A percentile compares a stretch with the other conserved stretches of the same genome.
Evolutionary conservation across 352 stramenopile genomes (phyloP).

Genomic region (Phytopythium vexans): DNA sequence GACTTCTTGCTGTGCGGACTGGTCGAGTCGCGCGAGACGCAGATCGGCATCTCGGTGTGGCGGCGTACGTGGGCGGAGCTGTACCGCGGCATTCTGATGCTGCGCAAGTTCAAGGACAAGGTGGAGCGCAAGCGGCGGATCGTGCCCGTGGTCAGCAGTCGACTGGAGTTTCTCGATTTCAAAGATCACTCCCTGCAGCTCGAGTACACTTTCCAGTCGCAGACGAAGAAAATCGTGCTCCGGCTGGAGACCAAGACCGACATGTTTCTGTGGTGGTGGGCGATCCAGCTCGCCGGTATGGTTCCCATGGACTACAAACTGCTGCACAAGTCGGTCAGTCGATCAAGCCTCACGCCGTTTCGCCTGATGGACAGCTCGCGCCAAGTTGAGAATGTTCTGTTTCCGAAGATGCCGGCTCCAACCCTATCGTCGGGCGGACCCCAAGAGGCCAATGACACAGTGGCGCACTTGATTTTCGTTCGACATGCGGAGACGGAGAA

Average conservation of each 20-base stretch:
- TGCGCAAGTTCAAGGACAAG: slow-evolving; percentile 53
- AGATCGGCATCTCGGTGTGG: slow-evolving; percentile 46
- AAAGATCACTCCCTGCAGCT: slow-evolving; percentile 49
- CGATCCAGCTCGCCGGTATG: slow-evolving; percentile 54
- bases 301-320: slow-evolving; percentile 40
- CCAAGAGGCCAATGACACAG: slow-evolving; percentile 1
- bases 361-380: slow-evolving; percentile 51
- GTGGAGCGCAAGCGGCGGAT: slow-evolving; percentile 54
- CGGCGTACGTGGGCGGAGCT: slow-evolving; percentile 64
- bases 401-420: slow-evolving; percentile 33
- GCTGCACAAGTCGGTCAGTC: slow-evolving; percentile 48
- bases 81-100: slow-evolving; percentile 62
- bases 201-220: slow-evolving; percentile 55
- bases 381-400: slow-evolving; percentile 61
- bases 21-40: slow-evolving; percentile 37
- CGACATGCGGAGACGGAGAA: slow-evolving; percentile 79
- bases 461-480: slow-evolving; percentile 69
- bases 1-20: slow-evolving; percentile 50
- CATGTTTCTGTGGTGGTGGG: slow-evolving; percentile 80
- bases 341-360: slow-evolving; percentile 32
- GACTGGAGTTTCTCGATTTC: slow-evolving; percentile 50
- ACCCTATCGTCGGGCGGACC: neutral
- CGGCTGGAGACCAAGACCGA: slow-evolving; percentile 51
- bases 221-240: slow-evolving; percentile 32
- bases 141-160: slow-evolving; percentile 42